These are phyloP conservation scores for Lipomyces yarrowii DNA, from an alignment of 1,139 yeast species.

Conservation along the genomic window DNA sequence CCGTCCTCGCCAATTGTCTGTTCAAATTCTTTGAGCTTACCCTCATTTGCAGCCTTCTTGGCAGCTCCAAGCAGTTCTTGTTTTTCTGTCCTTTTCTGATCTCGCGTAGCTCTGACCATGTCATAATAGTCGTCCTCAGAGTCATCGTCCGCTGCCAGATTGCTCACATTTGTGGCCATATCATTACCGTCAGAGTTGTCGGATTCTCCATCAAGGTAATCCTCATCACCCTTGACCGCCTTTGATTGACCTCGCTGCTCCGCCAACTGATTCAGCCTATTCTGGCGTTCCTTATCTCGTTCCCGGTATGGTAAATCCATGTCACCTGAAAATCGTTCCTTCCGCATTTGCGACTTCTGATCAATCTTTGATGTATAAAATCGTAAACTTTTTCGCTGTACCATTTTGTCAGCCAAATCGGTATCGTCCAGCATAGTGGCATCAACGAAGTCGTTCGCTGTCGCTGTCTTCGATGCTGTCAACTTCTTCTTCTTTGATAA, in stretches of 20 bases:
- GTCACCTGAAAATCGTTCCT: conserved; percentile 66
- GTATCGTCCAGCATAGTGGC: conserved; percentile 64
- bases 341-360: conserved; percentile 59
- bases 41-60: conserved; percentile 75
- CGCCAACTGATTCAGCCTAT: conserved; percentile 84
- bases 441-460: conserved; percentile 60
- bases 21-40: conserved; percentile 74
- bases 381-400: conserved; percentile 80
- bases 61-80: conserved; percentile 13
- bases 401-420: conserved; percentile 82
- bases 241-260: conserved; percentile 70
- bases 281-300: conserved; percentile 85
- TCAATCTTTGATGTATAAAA: conserved; percentile 97
- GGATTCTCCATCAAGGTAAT: conserved; percentile 50
- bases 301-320: conserved; percentile 91
- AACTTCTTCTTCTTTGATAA: conserved; percentile 46
- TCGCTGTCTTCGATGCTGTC: conserved; percentile 32
- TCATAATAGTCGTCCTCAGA: conserved; percentile 54
- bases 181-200: conserved; percentile 46
- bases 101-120: conserved; percentile 53
- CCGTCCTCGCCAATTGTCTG: conserved; percentile 65
- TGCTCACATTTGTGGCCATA: neutral
- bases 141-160: conserved; percentile 26
- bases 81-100: conserved; percentile 14
- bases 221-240: conserved; percentile 52